Conservation (phyloP, 768 basidiomycete species). For the Amanita pseudoporphyria region DNA sequence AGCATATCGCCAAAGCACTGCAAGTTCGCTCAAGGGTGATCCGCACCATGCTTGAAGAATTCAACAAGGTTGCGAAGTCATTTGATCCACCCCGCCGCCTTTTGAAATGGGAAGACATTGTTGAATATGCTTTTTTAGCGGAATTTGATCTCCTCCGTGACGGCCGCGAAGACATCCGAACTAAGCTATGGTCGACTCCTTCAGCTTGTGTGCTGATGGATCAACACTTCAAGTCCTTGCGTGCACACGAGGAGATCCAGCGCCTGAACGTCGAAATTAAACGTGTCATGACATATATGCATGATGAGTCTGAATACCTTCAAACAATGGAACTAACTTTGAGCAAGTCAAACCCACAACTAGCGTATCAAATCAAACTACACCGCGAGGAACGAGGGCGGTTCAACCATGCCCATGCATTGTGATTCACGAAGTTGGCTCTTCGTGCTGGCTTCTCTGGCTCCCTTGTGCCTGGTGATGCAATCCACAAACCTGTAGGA, state of each 20-base stretch:
- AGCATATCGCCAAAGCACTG: slow-evolving; percentile 18
- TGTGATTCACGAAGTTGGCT: too few species aligned
- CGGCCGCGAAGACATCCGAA: slow-evolving; percentile 11
- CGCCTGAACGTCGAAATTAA: slow-evolving; percentile 14
- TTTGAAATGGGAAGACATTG: not conserved
- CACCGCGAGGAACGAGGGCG: too few species aligned
- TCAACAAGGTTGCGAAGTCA: not conserved
- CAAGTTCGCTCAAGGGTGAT: not conserved
- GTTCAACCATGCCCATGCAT: too few species aligned
- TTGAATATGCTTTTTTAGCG: too few species aligned
- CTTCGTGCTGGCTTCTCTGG: too few species aligned
- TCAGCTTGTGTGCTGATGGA: slow-evolving; percentile 6
- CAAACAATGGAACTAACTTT: too few species aligned
- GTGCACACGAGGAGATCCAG: slow-evolving; percentile 14
- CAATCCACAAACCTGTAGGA: too few species aligned
- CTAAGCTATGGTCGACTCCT: slow-evolving; percentile 13
- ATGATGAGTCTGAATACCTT: slow-evolving; percentile 6
- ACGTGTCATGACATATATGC: slow-evolving; percentile 10
- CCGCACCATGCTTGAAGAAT: not conserved
- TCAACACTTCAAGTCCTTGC: slow-evolving; percentile 11
- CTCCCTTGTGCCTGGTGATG: too few species aligned
- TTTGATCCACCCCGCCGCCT: not conserved
- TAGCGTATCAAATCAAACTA: too few species aligned
- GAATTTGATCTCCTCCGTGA: slow-evolving; percentile 15
- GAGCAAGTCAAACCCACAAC: too few species aligned